Percentiles rank a stretch among this genome's conserved stretches.
Conservation (phyloP, 495 filamentous ascomycete species). For the Penicillium maclennaniae region DNA sequence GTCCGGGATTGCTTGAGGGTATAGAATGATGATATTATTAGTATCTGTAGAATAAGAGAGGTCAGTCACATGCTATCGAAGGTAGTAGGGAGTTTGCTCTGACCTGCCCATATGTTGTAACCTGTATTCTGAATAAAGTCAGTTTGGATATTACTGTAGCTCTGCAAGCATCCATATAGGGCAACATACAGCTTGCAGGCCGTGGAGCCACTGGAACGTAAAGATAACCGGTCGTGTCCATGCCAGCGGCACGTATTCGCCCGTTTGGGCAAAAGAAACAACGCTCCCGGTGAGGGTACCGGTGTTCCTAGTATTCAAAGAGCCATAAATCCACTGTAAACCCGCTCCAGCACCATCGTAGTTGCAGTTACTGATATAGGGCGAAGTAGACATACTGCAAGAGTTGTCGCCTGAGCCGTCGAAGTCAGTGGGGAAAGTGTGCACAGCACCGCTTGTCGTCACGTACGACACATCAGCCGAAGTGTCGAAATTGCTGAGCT, state of each 20-base stretch:
- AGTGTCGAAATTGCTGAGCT: conserved; percentile 5
- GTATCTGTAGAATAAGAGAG: conserved; percentile 1
- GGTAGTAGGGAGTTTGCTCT: background rate
- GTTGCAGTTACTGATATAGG: conserved; percentile 14
- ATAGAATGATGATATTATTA: conserved; percentile 15
- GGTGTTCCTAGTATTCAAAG: conserved; percentile 3
- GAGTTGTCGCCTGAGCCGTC: conserved; percentile 11
- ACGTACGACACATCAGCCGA: conserved; percentile 11
- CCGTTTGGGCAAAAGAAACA: conserved; percentile 14
- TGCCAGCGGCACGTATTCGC: conserved; percentile 6
- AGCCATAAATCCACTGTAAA: conserved; percentile 12
- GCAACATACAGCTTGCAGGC: conserved; percentile 13
- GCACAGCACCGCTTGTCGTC: conserved; percentile 7
- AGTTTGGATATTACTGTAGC: conserved; percentile 8
- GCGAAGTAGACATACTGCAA: conserved; percentile 4
- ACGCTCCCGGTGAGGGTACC: conserved; percentile 8
- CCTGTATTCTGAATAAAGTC: conserved; percentile 10
- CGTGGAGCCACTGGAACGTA: conserved; percentile 10
- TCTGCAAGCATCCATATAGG: conserved; percentile 13
- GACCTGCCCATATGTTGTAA: conserved; percentile 12
- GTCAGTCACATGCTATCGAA: background rate
- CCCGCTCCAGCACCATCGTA: conserved; percentile 13
- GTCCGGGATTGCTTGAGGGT: conserved; percentile 14
- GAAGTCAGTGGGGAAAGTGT: conserved; percentile 12
- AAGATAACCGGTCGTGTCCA: conserved; percentile 10